These are phyloP conservation scores for Pezicula carpinea DNA, from an alignment of 2,329 filamentous ascomycete species.

Conservation along the genomic window DNA sequence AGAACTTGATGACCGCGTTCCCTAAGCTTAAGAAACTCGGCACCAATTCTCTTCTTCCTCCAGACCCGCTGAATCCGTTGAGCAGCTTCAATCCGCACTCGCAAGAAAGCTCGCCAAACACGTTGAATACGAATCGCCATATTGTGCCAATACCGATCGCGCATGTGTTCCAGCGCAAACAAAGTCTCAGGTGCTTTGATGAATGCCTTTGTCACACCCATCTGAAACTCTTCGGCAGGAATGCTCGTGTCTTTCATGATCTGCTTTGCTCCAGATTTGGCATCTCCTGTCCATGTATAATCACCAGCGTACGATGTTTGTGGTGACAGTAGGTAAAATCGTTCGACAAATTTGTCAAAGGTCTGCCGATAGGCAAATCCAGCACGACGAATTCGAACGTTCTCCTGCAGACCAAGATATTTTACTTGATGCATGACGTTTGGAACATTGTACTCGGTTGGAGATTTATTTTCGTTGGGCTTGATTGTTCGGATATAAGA, in stretches of 20 bases:
- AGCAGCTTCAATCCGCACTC: slow-evolving; percentile 87
- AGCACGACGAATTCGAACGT: slow-evolving; percentile 92
- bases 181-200: slow-evolving; percentile 97
- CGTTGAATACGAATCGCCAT: slow-evolving; percentile 98
- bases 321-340: slow-evolving; percentile 91
- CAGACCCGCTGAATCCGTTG: slow-evolving; percentile 93
- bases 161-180: slow-evolving; percentile 95
- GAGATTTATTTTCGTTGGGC: slow-evolving; percentile 97
- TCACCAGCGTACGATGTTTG: slow-evolving; percentile 95
- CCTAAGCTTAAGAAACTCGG: slow-evolving; percentile 82
- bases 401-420: slow-evolving; percentile 98
- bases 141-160: slow-evolving; percentile 98
- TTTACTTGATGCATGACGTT: slow-evolving; percentile 99
- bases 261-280: slow-evolving; percentile 81
- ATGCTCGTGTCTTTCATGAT: slow-evolving; percentile 97
- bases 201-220: slow-evolving; percentile 95
- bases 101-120: slow-evolving; percentile 93
- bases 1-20: slow-evolving; percentile 84
- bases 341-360: slow-evolving; percentile 96
- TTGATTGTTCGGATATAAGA: slow-evolving; percentile 99
- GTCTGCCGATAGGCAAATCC: slow-evolving; percentile 96
- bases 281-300: slow-evolving; percentile 90
- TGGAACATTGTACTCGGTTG: slow-evolving; percentile 81
- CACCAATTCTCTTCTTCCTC: slow-evolving; percentile 86
- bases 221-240: slow-evolving; percentile 90